Evolutionary conservation across 495 filamentous ascomycete species (phyloP).

Genomic region (Hypoxylon fuscum): DNA sequence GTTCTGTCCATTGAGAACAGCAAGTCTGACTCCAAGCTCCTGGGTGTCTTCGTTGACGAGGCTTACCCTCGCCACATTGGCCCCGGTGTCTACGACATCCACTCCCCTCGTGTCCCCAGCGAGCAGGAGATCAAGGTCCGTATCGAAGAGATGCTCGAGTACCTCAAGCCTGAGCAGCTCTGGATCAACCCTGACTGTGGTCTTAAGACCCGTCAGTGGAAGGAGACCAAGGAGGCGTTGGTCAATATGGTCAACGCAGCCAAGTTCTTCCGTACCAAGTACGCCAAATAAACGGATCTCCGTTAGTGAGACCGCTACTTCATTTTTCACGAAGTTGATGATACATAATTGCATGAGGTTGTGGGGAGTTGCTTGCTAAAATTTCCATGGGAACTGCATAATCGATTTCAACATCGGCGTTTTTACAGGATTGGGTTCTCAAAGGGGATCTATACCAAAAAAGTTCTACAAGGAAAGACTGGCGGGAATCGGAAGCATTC

Average conservation of each 20-base stretch:
- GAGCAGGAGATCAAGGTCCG: slow-evolving; percentile 97
- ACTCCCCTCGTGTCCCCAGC: slow-evolving; percentile 94
- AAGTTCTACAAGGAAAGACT: slow-evolving; percentile 43
- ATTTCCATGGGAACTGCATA: slow-evolving; percentile 42
- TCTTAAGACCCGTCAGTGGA: slow-evolving; percentile 97
- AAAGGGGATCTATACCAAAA: slow-evolving; percentile 45
- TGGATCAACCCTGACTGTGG: slow-evolving; percentile 99
- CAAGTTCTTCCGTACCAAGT: slow-evolving; percentile 93
- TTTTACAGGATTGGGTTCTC: slow-evolving; percentile 49
- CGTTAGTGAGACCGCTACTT: slow-evolving; percentile 12
- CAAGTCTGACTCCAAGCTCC: slow-evolving; percentile 98
- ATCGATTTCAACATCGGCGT: slow-evolving; percentile 63
- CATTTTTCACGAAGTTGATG: slow-evolving; percentile 40
- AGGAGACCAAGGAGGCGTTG: slow-evolving; percentile 92
- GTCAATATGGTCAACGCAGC: slow-evolving; percentile 94
- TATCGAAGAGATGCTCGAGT: slow-evolving; percentile 95
- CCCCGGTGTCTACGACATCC: slow-evolving; percentile 99
- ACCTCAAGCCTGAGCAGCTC: slow-evolving; percentile 93
- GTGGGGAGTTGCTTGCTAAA: slow-evolving; percentile 34
- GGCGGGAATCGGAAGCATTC: slow-evolving; percentile 48
- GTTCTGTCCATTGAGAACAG: slow-evolving; percentile 99
- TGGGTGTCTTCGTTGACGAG: slow-evolving; percentile 97
- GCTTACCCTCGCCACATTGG: slow-evolving; percentile 97
- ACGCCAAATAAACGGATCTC: slow-evolving; percentile 60
- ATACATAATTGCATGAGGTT: slow-evolving; percentile 38